Percentiles rank a stretch among this genome's conserved stretches.
phyloP scores from a whole-genome alignment of 345 rosid genomes.

The Erodium maritimum region DNA sequence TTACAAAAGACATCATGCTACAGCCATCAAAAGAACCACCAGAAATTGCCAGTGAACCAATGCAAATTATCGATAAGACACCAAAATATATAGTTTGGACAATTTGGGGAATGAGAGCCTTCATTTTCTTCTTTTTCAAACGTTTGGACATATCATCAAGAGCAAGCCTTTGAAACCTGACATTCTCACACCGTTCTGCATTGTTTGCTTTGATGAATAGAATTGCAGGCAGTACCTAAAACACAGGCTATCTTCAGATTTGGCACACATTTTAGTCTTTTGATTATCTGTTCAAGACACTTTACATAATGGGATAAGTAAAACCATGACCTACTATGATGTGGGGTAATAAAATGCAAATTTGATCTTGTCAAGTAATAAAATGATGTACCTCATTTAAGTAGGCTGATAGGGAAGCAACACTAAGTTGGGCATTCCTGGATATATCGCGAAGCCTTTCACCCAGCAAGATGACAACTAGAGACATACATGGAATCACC shows the following conservation, averaged over 20 bases:
- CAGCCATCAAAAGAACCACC: conserved; percentile 52
- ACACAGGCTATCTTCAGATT: no score
- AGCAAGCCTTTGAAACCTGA: conserved; percentile 69
- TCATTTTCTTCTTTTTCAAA: conserved; percentile 82
- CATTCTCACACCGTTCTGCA: conserved; percentile 60
- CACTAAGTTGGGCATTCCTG: conserved; percentile 50
- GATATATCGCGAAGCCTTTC: conserved; percentile 69
- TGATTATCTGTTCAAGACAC: neutral
- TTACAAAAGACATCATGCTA: conserved; percentile 61
- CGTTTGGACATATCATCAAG: conserved; percentile 40
- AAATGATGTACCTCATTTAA: conserved; percentile 60
- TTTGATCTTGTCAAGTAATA: neutral
- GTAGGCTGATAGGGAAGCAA: conserved; percentile 67
- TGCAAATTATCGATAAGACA: conserved; percentile 46
- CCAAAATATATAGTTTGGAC: conserved; percentile 67
- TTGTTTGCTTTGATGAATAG: conserved; percentile 87
- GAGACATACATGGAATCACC: conserved; percentile 69
- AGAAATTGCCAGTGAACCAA: conserved; percentile 59
- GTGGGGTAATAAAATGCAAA: neutral
- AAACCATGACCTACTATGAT: neutral
- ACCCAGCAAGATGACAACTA: conserved; percentile 63
- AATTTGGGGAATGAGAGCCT: conserved; percentile 77
- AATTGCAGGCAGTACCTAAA: conserved; percentile 77
- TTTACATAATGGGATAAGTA: neutral
- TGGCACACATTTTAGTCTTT: neutral